Percentiles rank a stretch among this genome's conserved stretches.
Evolutionary conservation across 768 basidiomycete genomes (phyloP).

Genomic region (Boletellus ananas): DNA sequence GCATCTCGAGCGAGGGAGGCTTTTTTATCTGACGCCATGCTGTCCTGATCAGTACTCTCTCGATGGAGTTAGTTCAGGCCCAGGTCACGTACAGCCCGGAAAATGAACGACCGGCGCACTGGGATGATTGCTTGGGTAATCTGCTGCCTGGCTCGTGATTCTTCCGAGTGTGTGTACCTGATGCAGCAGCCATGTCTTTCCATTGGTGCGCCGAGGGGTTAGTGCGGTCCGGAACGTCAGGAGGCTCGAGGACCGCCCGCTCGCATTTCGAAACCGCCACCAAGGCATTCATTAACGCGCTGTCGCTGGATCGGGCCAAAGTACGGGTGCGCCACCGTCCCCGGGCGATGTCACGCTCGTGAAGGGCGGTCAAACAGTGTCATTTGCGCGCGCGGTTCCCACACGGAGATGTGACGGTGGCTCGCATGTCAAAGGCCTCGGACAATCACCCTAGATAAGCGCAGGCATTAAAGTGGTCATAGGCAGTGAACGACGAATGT

Average conservation of each 20-base stretch:
- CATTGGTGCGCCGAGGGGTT: neutral
- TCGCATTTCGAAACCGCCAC: slow-evolving; percentile 5
- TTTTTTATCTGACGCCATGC: slow-evolving; percentile 1
- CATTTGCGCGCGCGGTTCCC: neutral
- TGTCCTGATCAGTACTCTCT: neutral
- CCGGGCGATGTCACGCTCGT: neutral
- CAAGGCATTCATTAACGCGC: neutral
- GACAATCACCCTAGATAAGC: slow-evolving; percentile 5
- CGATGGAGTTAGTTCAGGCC: slow-evolving; percentile 8
- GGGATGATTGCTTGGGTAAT: neutral
- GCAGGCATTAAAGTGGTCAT: slow-evolving; percentile 5
- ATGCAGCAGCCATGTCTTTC: neutral
- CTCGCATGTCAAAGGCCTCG: slow-evolving; percentile 1
- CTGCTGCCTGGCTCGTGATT: neutral
- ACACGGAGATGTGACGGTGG: neutral
- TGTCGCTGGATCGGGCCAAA: too few species aligned
- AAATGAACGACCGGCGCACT: neutral
- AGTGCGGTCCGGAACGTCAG: neutral
- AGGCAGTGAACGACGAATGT: slow-evolving; percentile 1
- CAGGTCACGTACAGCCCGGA: neutral
- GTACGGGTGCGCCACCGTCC: too few species aligned
- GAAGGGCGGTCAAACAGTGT: neutral
- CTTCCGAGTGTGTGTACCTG: neutral
- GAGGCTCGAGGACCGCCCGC: neutral
- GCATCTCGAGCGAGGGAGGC: neutral